Evolutionary conservation across 768 basidiomycete species (phyloP).

Genomic region (Ramaria sp.): DNA sequence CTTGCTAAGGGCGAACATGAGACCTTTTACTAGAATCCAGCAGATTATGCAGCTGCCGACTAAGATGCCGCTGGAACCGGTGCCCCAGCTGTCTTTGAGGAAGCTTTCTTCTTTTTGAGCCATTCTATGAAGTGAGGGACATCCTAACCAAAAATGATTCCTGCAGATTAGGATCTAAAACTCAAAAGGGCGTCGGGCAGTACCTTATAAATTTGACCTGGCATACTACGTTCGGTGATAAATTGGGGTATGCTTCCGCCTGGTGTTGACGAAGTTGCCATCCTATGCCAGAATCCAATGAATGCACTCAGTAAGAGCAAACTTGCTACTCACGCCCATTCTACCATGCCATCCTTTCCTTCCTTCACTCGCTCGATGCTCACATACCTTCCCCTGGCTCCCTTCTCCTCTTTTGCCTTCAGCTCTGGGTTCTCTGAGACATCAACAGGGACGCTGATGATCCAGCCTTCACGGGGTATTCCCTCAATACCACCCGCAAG

Average conservation of each 20-base stretch:
- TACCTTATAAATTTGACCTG: conserved; percentile 54
- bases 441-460: conserved; percentile 44
- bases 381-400: conserved; percentile 56
- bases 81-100: not conserved
- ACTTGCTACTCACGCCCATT: conserved; percentile 41
- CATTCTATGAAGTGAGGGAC: conserved; percentile 65
- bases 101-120: conserved; percentile 27
- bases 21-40: no score
- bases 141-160: conserved; percentile 33
- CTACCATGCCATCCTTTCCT: conserved; percentile 49
- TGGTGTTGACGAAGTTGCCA: conserved; percentile 68
- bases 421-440: conserved; percentile 40
- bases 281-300: conserved; percentile 16
- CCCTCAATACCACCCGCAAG: conserved; percentile 35
- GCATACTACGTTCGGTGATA: conserved; percentile 49
- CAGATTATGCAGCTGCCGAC: no score
- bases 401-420: conserved; percentile 50
- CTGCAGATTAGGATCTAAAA: not conserved
- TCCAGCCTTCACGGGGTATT: conserved; percentile 43
- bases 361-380: conserved; percentile 58
- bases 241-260: conserved; percentile 62
- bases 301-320: not conserved
- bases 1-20: no score
- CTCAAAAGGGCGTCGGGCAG: not conserved
- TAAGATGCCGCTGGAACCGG: no score